Evolutionary conservation across 1,139 yeast species (phyloP).

Genomic region (Eremothecium sinecaudum): DNA sequence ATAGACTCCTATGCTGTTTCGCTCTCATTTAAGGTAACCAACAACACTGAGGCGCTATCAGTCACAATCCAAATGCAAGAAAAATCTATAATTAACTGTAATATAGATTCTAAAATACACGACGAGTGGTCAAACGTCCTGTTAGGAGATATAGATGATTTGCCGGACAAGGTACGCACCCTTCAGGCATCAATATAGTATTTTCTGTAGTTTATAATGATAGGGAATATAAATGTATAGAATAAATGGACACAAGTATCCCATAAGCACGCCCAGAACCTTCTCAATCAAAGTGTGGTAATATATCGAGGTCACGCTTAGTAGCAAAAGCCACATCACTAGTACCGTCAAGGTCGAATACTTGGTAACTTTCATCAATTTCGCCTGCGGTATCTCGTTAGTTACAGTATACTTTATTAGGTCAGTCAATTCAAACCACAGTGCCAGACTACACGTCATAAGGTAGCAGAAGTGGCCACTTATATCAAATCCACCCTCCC

Average conservation of each 20-base stretch:
- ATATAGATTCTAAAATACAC: conserved; percentile 1
- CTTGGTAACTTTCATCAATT: conserved; percentile 4
- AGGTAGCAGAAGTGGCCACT: conserved; percentile 57
- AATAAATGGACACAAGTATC: conserved; percentile 36
- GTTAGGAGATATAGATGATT: conserved; percentile 15
- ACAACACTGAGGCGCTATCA: background rate
- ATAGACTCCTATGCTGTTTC: conserved; percentile 19
- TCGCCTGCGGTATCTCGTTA: conserved; percentile 9
- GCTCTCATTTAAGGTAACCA: conserved; percentile 14
- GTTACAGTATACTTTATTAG: conserved; percentile 13
- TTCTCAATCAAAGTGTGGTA: conserved; percentile 56
- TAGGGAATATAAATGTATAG: conserved; percentile 28
- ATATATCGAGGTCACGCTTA: conserved; percentile 46
- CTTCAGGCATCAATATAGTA: conserved; percentile 11
- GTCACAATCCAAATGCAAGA: background rate
- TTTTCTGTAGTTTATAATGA: conserved; percentile 10
- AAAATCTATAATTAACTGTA: conserved; percentile 1
- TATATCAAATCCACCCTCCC: conserved; percentile 53
- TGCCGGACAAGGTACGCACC: conserved; percentile 11
- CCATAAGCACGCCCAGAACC: conserved; percentile 42
- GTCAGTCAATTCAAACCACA: conserved; percentile 33
- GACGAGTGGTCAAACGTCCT: conserved; percentile 6
- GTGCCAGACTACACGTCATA: conserved; percentile 39
- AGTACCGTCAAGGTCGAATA: conserved; percentile 17
- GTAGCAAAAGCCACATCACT: conserved; percentile 39